Percentiles rank a stretch among this genome's conserved stretches.
These are phyloP conservation scores for Psidium guajava DNA, from an alignment of 345 rosid genomes.

Conservation along the genomic window DNA sequence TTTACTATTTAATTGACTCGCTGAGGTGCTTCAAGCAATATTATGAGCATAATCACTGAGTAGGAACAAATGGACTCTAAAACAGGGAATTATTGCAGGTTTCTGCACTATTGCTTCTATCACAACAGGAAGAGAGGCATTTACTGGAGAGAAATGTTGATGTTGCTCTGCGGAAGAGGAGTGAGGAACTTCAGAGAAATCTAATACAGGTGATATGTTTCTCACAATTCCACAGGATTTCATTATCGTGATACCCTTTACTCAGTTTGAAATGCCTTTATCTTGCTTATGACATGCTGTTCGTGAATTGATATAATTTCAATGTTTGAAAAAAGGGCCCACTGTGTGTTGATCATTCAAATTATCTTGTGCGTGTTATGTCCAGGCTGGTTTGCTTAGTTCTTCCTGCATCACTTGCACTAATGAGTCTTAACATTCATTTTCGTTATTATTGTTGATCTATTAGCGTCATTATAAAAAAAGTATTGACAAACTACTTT, in stretches of 20 bases:
- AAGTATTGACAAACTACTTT: not conserved
- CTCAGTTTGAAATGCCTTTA: not conserved
- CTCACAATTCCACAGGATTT: not conserved
- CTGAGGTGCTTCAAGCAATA: not conserved
- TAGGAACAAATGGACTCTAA: not conserved
- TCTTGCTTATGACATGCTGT: not conserved
- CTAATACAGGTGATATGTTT: conserved; percentile 51
- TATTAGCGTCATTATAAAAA: not conserved
- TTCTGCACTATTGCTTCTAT: conserved; percentile 65
- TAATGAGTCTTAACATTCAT: not conserved
- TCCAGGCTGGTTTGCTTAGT: not conserved
- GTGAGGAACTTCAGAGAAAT: conserved; percentile 88
- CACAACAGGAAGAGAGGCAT: conserved; percentile 96
- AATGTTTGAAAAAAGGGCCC: not conserved
- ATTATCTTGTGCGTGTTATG: not conserved
- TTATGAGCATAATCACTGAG: not conserved
- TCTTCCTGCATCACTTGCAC: not conserved
- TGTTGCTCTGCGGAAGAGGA: conserved; percentile 71
- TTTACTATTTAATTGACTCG: not conserved
- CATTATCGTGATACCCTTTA: not conserved
- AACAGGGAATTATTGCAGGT: conserved; percentile 38
- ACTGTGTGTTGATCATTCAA: not conserved
- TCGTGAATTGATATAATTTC: not conserved
- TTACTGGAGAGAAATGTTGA: conserved; percentile 78
- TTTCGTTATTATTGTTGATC: not conserved